A percentile compares a stretch with the other conserved stretches of the same genome.
Conservation (phyloP, 75 land plant genomes). For the Picea glauca region DNA sequence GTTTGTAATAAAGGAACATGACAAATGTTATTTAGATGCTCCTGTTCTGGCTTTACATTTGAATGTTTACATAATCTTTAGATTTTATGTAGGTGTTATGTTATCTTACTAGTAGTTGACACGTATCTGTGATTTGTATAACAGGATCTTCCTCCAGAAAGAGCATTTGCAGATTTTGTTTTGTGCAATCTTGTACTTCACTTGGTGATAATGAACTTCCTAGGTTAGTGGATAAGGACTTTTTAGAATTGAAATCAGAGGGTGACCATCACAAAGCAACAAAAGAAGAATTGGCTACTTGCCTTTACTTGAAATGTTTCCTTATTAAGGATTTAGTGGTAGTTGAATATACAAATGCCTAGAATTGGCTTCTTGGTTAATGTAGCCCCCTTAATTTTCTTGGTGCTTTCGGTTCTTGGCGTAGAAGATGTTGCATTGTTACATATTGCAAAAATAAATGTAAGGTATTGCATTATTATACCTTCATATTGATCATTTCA, state of each 20-base stretch:
- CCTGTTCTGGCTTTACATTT: neutral
- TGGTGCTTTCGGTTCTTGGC: neutral
- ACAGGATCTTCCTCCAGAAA: constrained; percentile 91
- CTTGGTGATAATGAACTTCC: constrained; percentile 96
- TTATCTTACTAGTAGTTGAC: neutral
- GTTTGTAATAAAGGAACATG: neutral
- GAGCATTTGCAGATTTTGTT: constrained; percentile 98
- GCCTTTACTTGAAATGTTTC: neutral
- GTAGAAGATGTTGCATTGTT: neutral
- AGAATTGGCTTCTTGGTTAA: neutral
- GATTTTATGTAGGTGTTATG: neutral
- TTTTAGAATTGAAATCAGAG: neutral
- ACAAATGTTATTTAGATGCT: neutral
- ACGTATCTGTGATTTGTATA: constrained; percentile 11
- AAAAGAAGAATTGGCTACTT: neutral
- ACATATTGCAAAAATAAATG: neutral
- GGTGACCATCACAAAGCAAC: neutral
- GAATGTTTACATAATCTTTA: neutral
- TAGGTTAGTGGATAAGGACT: constrained; percentile 39
- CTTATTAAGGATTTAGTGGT: neutral
- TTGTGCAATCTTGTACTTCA: constrained; percentile 95
- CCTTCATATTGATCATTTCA: neutral
- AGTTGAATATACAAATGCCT: neutral
- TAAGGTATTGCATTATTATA: neutral
- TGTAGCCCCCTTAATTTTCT: neutral